phyloP scores from a whole-genome alignment of 148 eudicot species.

The Silene latifolia region DNA sequence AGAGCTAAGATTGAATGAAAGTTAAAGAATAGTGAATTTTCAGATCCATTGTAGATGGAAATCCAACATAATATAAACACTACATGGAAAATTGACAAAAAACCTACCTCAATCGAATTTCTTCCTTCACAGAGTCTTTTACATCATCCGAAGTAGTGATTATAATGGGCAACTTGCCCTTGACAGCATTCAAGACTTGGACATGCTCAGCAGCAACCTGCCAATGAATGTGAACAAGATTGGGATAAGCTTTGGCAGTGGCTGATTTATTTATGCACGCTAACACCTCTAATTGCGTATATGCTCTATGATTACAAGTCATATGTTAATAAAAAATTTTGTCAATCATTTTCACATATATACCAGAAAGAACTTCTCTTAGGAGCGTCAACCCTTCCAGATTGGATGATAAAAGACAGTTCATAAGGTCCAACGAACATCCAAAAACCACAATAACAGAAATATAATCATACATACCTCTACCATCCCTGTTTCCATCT shows the following conservation, averaged over 20 bases:
- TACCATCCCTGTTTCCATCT: conserved; percentile 84
- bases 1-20: neutral
- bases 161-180: conserved; percentile 74
- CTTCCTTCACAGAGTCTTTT: conserved; percentile 76
- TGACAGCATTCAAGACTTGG: conserved; percentile 70
- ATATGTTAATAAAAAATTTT: neutral
- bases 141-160: conserved; percentile 82
- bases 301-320: conserved; percentile 5
- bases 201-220: conserved; percentile 91
- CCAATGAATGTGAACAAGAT: conserved; percentile 20
- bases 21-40: neutral
- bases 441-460: neutral
- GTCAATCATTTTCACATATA: neutral
- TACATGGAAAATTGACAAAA: neutral
- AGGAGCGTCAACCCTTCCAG: neutral
- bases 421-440: neutral
- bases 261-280: neutral
- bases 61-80: neutral
- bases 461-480: conserved; percentile 46
- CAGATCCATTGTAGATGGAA: neutral
- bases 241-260: neutral
- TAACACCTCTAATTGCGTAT: neutral
- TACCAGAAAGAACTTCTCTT: neutral
- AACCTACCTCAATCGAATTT: conserved; percentile 77
- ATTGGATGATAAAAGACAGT: neutral